Percentiles rank a stretch among this genome's conserved stretches.
Conservation (phyloP, 805 yeast species). For the Wickerhamiella cacticola region DNA sequence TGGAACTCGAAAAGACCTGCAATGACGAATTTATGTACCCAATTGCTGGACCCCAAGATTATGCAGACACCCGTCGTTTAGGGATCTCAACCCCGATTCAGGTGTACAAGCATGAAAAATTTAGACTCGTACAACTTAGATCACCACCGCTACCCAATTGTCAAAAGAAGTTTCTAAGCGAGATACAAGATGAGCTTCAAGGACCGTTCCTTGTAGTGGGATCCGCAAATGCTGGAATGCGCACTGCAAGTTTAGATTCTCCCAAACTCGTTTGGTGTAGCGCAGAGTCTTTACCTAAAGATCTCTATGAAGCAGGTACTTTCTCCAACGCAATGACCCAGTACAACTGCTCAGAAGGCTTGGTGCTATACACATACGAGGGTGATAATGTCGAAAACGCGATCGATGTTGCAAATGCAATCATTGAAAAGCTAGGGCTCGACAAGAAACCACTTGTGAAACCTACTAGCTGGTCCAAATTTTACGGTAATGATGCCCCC, state of each 20-base stretch:
- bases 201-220: constrained; percentile 45
- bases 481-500: constrained; percentile 67
- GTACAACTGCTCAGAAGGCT: constrained; percentile 14
- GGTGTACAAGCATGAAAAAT: constrained; percentile 28
- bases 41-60: constrained; percentile 70
- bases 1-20: constrained; percentile 41
- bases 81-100: constrained; percentile 55
- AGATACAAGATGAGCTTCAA: constrained; percentile 31
- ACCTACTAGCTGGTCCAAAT: constrained; percentile 77
- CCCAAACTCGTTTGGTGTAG: constrained; percentile 4
- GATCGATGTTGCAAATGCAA: constrained; percentile 34
- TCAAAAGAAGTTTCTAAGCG: constrained; percentile 38
- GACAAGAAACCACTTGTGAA: constrained; percentile 15
- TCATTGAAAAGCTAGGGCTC: constrained; percentile 26
- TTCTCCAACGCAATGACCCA: background rate
- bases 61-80: constrained; percentile 21
- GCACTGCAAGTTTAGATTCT: constrained; percentile 7
- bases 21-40: constrained; percentile 61
- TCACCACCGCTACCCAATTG: constrained; percentile 26
- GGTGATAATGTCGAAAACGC: constrained; percentile 83
- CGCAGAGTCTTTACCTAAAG: background rate
- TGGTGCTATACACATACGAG: constrained; percentile 60
- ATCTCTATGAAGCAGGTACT: constrained; percentile 7
- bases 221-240: constrained; percentile 56
- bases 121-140: constrained; percentile 10